Percentiles rank a stretch among this genome's conserved stretches.
phyloP scores from a whole-genome alignment of 257 asterid genomes.

The Cynanchum wilfordii region DNA sequence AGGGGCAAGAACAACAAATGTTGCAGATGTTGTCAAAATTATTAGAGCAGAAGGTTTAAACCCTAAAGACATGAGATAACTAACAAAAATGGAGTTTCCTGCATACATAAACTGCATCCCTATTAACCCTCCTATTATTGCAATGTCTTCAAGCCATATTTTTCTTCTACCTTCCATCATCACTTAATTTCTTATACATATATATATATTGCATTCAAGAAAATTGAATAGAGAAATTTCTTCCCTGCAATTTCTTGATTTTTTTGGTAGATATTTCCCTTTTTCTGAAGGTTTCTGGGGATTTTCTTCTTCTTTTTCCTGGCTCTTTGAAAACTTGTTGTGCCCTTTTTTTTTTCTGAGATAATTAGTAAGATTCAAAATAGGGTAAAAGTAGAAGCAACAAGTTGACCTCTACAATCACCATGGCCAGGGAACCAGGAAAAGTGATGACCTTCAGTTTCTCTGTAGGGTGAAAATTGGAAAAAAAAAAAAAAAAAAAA shows the following conservation, averaged over 20 bases:
- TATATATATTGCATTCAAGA: conserved; percentile 19
- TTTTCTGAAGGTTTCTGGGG: neutral
- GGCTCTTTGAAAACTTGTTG: neutral
- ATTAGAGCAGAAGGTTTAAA: conserved; percentile 60
- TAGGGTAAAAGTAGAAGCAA: neutral
- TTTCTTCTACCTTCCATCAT: conserved; percentile 27
- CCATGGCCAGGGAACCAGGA: neutral
- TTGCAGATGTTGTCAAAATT: conserved; percentile 62
- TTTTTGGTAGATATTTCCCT: neutral
- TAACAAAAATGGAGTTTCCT: conserved; percentile 59
- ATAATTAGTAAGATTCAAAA: conserved; percentile 4
- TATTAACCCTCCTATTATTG: conserved; percentile 51
- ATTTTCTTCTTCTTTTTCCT: neutral
- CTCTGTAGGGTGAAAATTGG: neutral
- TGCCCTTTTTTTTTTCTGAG: too few species aligned
- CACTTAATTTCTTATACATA: conserved; percentile 5
- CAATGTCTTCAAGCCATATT: conserved; percentile 44
- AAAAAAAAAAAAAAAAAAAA: too few species aligned
- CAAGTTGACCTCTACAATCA: neutral
- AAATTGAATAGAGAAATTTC: neutral
- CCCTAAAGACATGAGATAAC: conserved; percentile 65
- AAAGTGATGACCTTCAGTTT: neutral
- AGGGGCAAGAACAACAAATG: conserved; percentile 65
- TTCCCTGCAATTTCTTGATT: neutral
- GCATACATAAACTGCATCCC: conserved; percentile 71